Conservation (phyloP, 2,329 filamentous ascomycete species). For the Aspergillus carbonarius region DNA sequence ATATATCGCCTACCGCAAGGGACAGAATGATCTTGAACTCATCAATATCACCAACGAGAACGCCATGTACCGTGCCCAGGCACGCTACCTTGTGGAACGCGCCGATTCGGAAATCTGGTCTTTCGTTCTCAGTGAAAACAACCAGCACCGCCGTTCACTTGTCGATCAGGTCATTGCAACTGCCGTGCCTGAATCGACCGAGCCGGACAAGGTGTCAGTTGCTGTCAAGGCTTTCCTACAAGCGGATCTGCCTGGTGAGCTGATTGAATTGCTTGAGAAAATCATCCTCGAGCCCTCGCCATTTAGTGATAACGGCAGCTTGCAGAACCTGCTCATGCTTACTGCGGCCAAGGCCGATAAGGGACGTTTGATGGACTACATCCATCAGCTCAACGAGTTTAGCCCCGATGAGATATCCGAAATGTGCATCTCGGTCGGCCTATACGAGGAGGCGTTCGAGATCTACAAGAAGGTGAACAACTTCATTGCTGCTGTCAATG, state of each 20-base stretch:
- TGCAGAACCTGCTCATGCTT: conserved; percentile 94
- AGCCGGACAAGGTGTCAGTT: conserved; percentile 91
- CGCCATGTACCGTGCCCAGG: conserved; percentile 99
- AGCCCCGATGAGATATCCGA: conserved; percentile 88
- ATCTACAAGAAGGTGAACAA: conserved; percentile 98
- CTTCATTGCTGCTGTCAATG: conserved; percentile 80
- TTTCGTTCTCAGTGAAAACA: conserved; percentile 94
- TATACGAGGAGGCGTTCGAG: conserved; percentile 96
- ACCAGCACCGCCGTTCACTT: conserved; percentile 87
- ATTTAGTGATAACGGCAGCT: conserved; percentile 94
- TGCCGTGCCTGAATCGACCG: conserved; percentile 86
- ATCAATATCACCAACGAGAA: conserved; percentile 99
- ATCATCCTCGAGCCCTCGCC: conserved; percentile 99
- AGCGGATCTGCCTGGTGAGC: conserved; percentile 84
- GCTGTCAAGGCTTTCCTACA: conserved; percentile 91
- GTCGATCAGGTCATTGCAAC: conserved; percentile 96
- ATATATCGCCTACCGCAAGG: conserved; percentile 93
- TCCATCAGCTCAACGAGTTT: conserved; percentile 85
- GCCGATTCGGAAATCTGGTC: conserved; percentile 88
- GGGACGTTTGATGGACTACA: conserved; percentile 91
- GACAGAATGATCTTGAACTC: conserved; percentile 93
- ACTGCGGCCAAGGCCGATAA: conserved; percentile 97
- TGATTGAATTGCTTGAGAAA: conserved; percentile 98
- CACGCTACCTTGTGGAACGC: conserved; percentile 88
- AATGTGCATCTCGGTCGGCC: conserved; percentile 89